Evolutionary conservation across 176 grass and related monocot species (phyloP).

Genomic region (Ampelocalamus luodianensis): DNA sequence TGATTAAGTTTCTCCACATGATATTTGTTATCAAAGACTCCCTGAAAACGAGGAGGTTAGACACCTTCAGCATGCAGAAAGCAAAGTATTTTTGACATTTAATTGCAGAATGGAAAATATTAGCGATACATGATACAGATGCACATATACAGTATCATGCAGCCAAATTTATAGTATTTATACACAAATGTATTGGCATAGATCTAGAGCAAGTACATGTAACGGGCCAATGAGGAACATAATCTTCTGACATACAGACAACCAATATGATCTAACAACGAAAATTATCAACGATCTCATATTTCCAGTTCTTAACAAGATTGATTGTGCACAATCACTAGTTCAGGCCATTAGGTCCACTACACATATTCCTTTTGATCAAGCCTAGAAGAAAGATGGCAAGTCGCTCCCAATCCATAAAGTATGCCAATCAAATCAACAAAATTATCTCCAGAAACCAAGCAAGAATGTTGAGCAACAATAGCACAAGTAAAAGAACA

Average conservation of each 20-base stretch:
- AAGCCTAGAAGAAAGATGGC: not conserved
- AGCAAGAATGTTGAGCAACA: slow-evolving; percentile 17
- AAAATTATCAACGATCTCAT: not conserved
- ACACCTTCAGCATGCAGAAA: slow-evolving; percentile 6
- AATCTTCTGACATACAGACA: not conserved
- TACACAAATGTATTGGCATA: not conserved
- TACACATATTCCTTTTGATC: not conserved
- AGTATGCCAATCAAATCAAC: not conserved
- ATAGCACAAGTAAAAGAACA: slow-evolving; percentile 29
- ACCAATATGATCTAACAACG: not conserved
- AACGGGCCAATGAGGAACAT: not conserved
- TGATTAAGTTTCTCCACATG: slow-evolving; percentile 96
- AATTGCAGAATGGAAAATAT: not conserved
- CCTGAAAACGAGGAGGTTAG: slow-evolving; percentile 55
- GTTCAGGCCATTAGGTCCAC: not conserved
- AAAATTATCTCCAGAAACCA: not conserved
- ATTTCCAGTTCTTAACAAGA: not conserved
- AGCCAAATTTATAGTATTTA: not conserved
- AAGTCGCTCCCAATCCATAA: not conserved
- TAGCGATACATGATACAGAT: not conserved
- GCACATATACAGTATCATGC: not conserved
- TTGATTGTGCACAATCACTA: not conserved
- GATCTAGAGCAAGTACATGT: not conserved
- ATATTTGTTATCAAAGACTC: slow-evolving; percentile 94
- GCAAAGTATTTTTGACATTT: slow-evolving; percentile 21